Percentiles rank a stretch among this genome's conserved stretches.
These are phyloP conservation scores for Bombardia bombarda DNA, from an alignment of 495 filamentous ascomycete species.

Conservation along the genomic window DNA sequence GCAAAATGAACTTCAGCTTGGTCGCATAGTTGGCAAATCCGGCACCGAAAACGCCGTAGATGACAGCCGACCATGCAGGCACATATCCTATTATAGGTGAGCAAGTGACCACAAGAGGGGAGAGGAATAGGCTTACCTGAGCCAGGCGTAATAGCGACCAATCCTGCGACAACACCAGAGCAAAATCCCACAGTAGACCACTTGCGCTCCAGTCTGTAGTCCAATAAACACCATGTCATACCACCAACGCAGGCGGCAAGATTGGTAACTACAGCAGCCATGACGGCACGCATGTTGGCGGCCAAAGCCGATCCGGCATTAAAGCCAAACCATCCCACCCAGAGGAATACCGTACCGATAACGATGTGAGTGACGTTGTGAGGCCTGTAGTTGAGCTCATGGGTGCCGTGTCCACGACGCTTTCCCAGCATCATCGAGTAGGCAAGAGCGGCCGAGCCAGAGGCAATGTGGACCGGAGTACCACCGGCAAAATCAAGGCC, in stretches of 20 bases:
- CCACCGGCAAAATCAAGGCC: conserved; percentile 92
- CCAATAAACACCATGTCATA: conserved; percentile 89
- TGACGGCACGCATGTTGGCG: conserved; percentile 78
- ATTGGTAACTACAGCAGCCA: conserved; percentile 63
- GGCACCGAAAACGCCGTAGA: conserved; percentile 81
- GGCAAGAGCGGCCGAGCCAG: conserved; percentile 77
- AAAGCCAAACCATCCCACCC: conserved; percentile 98
- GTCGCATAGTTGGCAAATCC: conserved; percentile 89
- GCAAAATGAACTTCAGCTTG: conserved; percentile 85
- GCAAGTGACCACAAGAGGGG: neutral
- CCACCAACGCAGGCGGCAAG: conserved; percentile 76
- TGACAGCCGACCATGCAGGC: conserved; percentile 85
- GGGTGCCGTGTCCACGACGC: conserved; percentile 74
- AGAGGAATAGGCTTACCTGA: conserved; percentile 39
- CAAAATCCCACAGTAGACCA: conserved; percentile 98
- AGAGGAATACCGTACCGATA: conserved; percentile 92
- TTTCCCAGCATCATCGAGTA: conserved; percentile 86
- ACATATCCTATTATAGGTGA: conserved; percentile 53
- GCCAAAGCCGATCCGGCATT: conserved; percentile 84
- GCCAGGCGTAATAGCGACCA: conserved; percentile 89
- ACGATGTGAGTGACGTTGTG: conserved; percentile 97
- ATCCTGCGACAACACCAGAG: conserved; percentile 84
- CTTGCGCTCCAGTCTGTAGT: conserved; percentile 88
- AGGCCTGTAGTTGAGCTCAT: conserved; percentile 89
- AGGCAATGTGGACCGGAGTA: conserved; percentile 89